Conservation (phyloP, 1,139 yeast genomes). For the Hyphopichia wangnamkhiaoensis region DNA sequence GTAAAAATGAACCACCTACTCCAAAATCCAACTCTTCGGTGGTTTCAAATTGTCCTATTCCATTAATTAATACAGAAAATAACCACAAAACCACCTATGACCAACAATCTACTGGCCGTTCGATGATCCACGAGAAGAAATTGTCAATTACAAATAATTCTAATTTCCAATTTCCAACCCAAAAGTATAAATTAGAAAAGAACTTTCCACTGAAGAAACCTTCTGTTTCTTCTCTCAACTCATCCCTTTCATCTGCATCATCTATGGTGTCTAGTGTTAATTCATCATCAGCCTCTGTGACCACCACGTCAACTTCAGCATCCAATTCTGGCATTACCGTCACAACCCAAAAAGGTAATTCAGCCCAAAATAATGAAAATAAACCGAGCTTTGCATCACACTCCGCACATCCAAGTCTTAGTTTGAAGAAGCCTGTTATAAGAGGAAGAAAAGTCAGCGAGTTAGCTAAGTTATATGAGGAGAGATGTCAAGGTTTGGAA, state of each 20-base stretch:
- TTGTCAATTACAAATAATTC: conserved; percentile 24
- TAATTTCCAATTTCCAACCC: conserved; percentile 38
- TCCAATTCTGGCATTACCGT: neutral
- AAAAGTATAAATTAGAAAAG: conserved; percentile 32
- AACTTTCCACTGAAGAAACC: neutral
- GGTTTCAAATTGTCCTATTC: neutral
- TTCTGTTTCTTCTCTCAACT: neutral
- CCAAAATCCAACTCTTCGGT: conserved; percentile 2
- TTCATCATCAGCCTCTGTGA: neutral
- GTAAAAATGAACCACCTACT: conserved; percentile 6
- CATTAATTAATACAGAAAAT: neutral
- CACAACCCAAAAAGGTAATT: neutral
- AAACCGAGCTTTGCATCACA: neutral
- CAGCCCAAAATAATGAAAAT: neutral
- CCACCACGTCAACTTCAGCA: neutral
- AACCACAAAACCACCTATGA: neutral
- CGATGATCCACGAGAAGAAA: conserved; percentile 5
- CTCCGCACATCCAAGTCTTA: conserved; percentile 3
- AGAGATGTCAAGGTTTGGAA: conserved; percentile 54
- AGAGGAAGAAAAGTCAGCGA: conserved; percentile 57
- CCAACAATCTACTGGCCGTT: neutral
- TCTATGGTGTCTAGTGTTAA: neutral
- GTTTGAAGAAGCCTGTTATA: conserved; percentile 46
- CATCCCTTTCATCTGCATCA: neutral
- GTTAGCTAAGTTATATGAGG: conserved; percentile 57